Evolutionary conservation across 2,329 filamentous ascomycete species (phyloP).

Genomic region (Leptographium radiaticola): DNA sequence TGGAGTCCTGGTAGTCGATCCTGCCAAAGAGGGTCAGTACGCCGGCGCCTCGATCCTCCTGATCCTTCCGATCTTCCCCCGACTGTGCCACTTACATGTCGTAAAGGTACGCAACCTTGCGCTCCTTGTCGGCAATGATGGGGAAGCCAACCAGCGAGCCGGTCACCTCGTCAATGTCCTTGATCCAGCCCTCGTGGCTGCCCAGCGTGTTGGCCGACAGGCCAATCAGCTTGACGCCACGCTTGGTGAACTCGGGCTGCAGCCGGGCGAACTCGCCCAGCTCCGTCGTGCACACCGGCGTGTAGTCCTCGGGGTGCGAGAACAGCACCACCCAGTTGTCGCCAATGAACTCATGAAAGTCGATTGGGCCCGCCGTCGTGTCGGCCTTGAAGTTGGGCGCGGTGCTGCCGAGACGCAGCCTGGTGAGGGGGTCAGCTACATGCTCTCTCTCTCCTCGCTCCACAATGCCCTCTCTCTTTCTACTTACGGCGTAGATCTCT

Average conservation of each 20-base stretch:
- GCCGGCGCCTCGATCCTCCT: too few species aligned
- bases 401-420: constrained; percentile 50
- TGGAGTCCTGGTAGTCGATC: constrained; percentile 69
- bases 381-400: constrained; percentile 78
- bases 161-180: constrained; percentile 72
- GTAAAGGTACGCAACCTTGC: constrained; percentile 62
- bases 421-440: constrained; percentile 14
- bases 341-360: constrained; percentile 73
- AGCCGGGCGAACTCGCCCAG: constrained; percentile 87
- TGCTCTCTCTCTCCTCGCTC: not conserved
- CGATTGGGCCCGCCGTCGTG: constrained; percentile 63
- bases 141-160: constrained; percentile 59
- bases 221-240: constrained; percentile 82
- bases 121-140: constrained; percentile 69
- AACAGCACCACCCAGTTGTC: constrained; percentile 73
- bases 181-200: constrained; percentile 80
- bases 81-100: constrained; percentile 48
- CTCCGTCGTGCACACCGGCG: constrained; percentile 87
- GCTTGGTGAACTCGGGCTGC: constrained; percentile 74
- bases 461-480: not conserved
- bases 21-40: constrained; percentile 19
- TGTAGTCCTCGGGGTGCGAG: constrained; percentile 83
- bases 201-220: constrained; percentile 76
- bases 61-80: too few species aligned
- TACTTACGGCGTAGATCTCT: constrained; percentile 22